Conservation (phyloP, 2,329 filamentous ascomycete species). For the Paracorniculantispora psalliotae region DNA sequence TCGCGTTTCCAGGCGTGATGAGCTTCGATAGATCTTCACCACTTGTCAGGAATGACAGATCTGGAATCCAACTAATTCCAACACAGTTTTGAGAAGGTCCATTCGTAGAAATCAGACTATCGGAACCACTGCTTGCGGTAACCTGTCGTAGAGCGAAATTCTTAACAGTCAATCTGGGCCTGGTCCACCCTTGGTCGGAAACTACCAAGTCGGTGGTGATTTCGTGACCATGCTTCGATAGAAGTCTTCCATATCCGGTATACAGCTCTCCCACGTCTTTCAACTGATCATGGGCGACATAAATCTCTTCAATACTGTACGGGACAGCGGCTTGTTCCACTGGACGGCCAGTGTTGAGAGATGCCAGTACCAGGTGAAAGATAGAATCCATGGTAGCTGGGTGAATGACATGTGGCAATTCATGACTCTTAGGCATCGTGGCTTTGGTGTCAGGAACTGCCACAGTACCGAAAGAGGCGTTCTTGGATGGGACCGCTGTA, state of each 20-base stretch:
- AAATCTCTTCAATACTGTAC: constrained; percentile 29
- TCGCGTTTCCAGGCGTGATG: neutral
- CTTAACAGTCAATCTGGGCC: constrained; percentile 11
- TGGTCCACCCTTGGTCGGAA: constrained; percentile 13
- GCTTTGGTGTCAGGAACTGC: constrained; percentile 34
- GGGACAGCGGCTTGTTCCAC: constrained; percentile 8
- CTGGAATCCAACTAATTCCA: neutral
- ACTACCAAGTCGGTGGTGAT: constrained; percentile 7
- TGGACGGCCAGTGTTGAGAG: neutral
- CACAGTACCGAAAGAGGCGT: neutral
- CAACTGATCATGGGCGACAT: constrained; percentile 12
- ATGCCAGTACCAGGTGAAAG: constrained; percentile 38
- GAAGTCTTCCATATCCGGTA: constrained; percentile 1
- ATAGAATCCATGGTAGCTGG: constrained; percentile 44
- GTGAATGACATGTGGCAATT: constrained; percentile 42
- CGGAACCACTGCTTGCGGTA: neutral
- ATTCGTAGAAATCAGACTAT: neutral
- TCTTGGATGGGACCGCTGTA: neutral
- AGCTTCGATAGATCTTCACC: neutral
- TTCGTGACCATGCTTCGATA: constrained; percentile 5
- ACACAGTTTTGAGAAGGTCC: neutral
- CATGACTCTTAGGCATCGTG: constrained; percentile 37
- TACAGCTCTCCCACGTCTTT: neutral
- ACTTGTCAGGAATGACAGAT: neutral
- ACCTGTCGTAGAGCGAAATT: constrained; percentile 16